A percentile compares a stretch with the other conserved stretches of the same genome.
Evolutionary conservation across 1,139 yeast genomes (phyloP).

Genomic region (Saccharomyces hybrid): DNA sequence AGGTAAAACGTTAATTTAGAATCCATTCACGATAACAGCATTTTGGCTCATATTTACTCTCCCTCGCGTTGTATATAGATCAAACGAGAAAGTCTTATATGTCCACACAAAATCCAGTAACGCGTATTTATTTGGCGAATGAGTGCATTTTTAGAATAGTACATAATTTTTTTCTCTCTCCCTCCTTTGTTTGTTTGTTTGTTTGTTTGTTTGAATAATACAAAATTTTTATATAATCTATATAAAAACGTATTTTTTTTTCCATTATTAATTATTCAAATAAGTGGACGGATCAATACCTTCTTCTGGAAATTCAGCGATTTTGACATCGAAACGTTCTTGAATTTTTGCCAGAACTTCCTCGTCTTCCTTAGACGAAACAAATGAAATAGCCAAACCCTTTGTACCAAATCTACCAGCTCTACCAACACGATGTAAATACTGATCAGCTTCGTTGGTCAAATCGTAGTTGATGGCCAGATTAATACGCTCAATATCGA

Average conservation of each 20-base stretch:
- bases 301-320: slow-evolving; percentile 92
- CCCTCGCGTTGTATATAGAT: no score
- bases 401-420: slow-evolving; percentile 99
- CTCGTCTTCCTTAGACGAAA: slow-evolving; percentile 78
- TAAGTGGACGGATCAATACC: slow-evolving; percentile 97
- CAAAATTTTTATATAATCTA: slow-evolving; percentile 1
- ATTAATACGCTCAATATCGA: slow-evolving; percentile 97
- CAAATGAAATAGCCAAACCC: slow-evolving; percentile 93
- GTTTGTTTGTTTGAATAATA: neutral
- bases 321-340: slow-evolving; percentile 94
- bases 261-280: slow-evolving; percentile 69
- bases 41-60: neutral
- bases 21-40: neutral
- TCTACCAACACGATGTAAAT: slow-evolving; percentile 98
- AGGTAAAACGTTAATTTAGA: slow-evolving; percentile 17
- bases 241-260: neutral
- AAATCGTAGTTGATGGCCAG: slow-evolving; percentile 95
- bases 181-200: neutral
- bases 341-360: slow-evolving; percentile 88
- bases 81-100: neutral
- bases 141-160: no score
- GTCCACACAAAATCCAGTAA: neutral
- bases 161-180: slow-evolving; percentile 8
- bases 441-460: slow-evolving; percentile 88
- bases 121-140: no score